Evolutionary conservation across 2,329 filamentous ascomycete species (phyloP), one percentile per base, ranked within the genome.

Genomic region (Phaeosphaeria sp.): DNA sequence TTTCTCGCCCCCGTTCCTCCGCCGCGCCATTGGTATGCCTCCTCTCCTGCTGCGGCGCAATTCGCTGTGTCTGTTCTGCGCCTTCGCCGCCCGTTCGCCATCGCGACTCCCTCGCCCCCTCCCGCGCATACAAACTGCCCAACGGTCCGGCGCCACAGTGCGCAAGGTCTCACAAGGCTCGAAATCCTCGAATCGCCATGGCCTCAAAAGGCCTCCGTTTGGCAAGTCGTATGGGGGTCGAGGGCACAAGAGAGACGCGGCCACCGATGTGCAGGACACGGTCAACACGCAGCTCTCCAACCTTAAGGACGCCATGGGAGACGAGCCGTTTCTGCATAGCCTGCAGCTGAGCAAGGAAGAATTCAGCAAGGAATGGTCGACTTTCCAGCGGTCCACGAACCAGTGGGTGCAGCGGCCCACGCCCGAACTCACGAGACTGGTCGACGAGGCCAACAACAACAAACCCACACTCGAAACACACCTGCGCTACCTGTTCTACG

Each of bases 401-500:
- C 52, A 53, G 11, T 71, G 67, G 68, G 59, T 67, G 51, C 69
- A 67, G 57, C 57, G 60, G 33, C 59, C 47, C 15, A 39, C 65
- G 9, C 53, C 54, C 15, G 68, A 75, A 50, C 42, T 72, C 51
- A 1, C 39, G 5, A 30, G 24, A 6, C 49, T 73, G 48, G 64
- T 57, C 5, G 17, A 50, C 0, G 59, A 67, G 25, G 64, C 65
- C 2, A 5, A 8, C 20, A 49, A 65, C 8, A 54, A 60, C 6
- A 71, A 57, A 51, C 24, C 6, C 1, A 65, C 55, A 2, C 61
- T 74, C 6, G 46, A 65, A 86, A 83, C 76, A n/a, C 86, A 90
- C 66, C 62, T 97, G 39, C 84, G 84, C 57, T 90, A 89, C 68
- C 80, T 86, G 30, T 92, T 95, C 72, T 87, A 89, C 66, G 71